Percentiles rank a stretch among this genome's conserved stretches.
phyloP scores from a whole-genome alignment of 2,329 filamentous ascomycete genomes.

The Nemania sp. region DNA sequence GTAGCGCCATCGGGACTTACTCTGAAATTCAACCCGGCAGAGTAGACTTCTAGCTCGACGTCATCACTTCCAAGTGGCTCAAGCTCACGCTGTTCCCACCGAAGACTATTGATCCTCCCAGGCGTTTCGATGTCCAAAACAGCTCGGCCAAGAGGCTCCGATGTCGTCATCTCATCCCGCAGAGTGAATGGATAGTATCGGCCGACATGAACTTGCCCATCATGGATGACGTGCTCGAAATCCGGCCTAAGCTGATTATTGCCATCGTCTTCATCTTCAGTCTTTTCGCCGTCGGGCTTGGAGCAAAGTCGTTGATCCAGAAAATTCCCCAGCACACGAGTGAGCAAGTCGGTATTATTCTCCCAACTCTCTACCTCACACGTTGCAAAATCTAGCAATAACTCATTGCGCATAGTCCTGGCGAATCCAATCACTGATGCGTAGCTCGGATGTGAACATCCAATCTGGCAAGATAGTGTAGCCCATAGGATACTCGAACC shows the following conservation, averaged over 20 bases:
- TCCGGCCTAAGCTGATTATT: neutral
- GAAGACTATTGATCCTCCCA: neutral
- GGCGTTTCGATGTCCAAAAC: neutral
- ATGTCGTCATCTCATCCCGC: neutral
- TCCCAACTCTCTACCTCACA: slow-evolving; percentile 21
- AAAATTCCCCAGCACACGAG: too few species aligned
- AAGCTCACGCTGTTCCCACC: neutral
- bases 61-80: neutral
- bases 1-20: slow-evolving; percentile 6
- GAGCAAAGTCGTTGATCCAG: too few species aligned
- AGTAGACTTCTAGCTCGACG: slow-evolving; percentile 15
- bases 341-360: too few species aligned
- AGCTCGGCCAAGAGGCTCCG: neutral
- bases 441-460: slow-evolving; percentile 6
- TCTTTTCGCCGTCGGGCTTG: too few species aligned
- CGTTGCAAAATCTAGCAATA: slow-evolving; percentile 42
- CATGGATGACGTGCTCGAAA: slow-evolving; percentile 9
- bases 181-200: slow-evolving; percentile 15
- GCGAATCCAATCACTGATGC: slow-evolving; percentile 18
- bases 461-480: neutral
- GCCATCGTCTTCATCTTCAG: neutral
- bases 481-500: slow-evolving; percentile 18
- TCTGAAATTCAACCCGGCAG: slow-evolving; percentile 15
- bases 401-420: slow-evolving; percentile 47
- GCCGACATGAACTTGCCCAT: neutral